These are phyloP conservation scores for Asterophora lycoperdoides DNA, from an alignment of 768 basidiomycete species.

Conservation along the genomic window DNA sequence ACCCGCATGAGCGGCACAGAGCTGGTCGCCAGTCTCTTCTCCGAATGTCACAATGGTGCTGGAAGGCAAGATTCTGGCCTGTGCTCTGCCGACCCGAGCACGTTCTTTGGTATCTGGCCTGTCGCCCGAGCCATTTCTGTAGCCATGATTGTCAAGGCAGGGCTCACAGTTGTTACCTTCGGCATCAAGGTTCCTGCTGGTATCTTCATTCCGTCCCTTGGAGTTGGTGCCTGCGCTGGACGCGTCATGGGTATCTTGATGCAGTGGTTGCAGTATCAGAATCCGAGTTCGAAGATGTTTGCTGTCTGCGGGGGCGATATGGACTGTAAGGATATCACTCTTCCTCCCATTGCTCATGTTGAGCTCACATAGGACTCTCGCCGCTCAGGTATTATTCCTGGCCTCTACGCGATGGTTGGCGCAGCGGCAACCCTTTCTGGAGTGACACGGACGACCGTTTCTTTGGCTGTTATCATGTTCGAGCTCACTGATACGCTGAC, in stretches of 20 bases:
- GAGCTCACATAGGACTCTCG: neutral
- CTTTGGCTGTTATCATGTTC: slow-evolving; percentile 93
- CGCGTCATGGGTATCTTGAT: slow-evolving; percentile 78
- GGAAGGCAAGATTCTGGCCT: slow-evolving; percentile 56
- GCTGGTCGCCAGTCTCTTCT: slow-evolving; percentile 86
- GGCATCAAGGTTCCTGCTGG: slow-evolving; percentile 91
- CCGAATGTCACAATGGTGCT: slow-evolving; percentile 70
- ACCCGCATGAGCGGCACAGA: slow-evolving; percentile 95
- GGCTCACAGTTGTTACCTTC: slow-evolving; percentile 83
- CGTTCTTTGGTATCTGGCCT: slow-evolving; percentile 51
- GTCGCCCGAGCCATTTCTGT: slow-evolving; percentile 64
- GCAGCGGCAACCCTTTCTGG: slow-evolving; percentile 93
- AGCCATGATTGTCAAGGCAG: slow-evolving; percentile 78
- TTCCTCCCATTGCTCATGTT: neutral
- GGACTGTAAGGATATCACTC: slow-evolving; percentile 45
- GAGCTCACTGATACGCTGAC: slow-evolving; percentile 92
- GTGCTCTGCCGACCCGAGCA: slow-evolving; percentile 64
- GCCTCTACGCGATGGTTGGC: slow-evolving; percentile 93
- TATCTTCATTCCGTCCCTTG: slow-evolving; percentile 95
- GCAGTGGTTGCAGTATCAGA: slow-evolving; percentile 65
- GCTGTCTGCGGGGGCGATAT: slow-evolving; percentile 54
- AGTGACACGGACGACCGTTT: slow-evolving; percentile 94
- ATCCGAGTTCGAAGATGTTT: slow-evolving; percentile 63
- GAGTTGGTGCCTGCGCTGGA: slow-evolving; percentile 92
- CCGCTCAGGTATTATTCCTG: slow-evolving; percentile 64